Evolutionary conservation across 1,284 basidiomycete genomes (phyloP).

Genomic region (Apiotrichum domesticum): DNA sequence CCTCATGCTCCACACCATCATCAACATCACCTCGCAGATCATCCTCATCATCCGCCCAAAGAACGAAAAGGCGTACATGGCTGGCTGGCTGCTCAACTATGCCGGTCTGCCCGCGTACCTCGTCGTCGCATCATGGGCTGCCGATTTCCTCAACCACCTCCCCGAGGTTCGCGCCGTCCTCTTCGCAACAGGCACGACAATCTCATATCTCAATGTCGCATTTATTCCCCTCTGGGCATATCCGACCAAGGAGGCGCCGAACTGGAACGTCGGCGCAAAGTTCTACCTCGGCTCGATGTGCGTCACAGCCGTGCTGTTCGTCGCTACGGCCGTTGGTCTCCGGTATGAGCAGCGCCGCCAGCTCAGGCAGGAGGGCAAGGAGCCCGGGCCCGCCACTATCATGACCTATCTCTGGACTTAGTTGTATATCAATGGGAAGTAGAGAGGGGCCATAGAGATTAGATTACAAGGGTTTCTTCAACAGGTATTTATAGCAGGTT

Average conservation of each 20-base stretch:
- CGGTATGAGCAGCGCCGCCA: conserved; percentile 11
- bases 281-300: conserved; percentile 15
- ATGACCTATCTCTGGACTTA: not conserved
- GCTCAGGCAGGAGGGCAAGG: conserved; percentile 4
- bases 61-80: conserved; percentile 4
- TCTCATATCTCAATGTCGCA: conserved; percentile 11
- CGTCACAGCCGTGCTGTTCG: conserved; percentile 2
- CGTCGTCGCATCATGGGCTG: conserved; percentile 8
- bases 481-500: too few species aligned
- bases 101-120: conserved; percentile 7
- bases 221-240: conserved; percentile 15
- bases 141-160: conserved; percentile 6
- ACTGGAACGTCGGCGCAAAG: conserved; percentile 14
- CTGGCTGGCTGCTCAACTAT: conserved; percentile 14
- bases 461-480: too few species aligned
- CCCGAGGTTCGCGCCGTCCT: conserved; percentile 9
- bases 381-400: not conserved
- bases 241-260: conserved; percentile 9
- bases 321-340: conserved; percentile 11
- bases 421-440: not conserved
- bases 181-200: conserved; percentile 11
- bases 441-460: too few species aligned
- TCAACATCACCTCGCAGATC: conserved; percentile 10
- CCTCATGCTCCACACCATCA: conserved; percentile 4
- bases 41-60: conserved; percentile 9